These are phyloP conservation scores for Benincasa hispida DNA, from an alignment of 306 rosid species.

Conservation along the genomic window DNA sequence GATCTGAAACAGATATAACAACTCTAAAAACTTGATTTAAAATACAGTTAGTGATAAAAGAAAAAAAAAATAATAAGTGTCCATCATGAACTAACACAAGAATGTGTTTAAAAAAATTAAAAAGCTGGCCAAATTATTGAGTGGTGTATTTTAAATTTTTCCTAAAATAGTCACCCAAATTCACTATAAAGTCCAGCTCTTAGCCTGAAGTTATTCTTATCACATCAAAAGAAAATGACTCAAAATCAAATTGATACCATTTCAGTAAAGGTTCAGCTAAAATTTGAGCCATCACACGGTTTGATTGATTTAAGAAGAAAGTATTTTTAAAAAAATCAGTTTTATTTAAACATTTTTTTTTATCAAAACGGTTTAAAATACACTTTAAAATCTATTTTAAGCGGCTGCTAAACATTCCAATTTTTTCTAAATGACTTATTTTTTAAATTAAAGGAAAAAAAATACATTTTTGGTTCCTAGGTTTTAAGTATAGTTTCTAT, in stretches of 20 bases:
- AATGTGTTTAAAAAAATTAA: not conserved
- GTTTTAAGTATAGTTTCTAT: no score
- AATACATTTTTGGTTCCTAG: no score
- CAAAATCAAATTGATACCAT: not conserved
- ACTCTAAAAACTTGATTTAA: not conserved
- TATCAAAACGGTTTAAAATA: no score
- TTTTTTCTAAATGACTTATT: no score
- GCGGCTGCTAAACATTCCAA: no score
- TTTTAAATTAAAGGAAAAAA: no score
- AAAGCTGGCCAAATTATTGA: not conserved
- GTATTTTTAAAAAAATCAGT: no score
- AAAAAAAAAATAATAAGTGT: not conserved
- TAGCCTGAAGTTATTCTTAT: not conserved
- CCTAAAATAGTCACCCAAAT: not conserved
- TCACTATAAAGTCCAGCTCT: not conserved
- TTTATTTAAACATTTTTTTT: no score
- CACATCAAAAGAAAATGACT: not conserved
- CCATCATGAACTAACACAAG: not conserved
- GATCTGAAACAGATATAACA: not conserved
- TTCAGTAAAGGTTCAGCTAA: conserved; percentile 8
- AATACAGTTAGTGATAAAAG: not conserved
- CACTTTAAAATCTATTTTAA: no score
- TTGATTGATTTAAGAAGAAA: no score
- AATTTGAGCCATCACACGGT: no score
- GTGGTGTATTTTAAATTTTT: not conserved